Conservation (phyloP, 306 rosid genomes). For the Quercus parvula region DNA sequence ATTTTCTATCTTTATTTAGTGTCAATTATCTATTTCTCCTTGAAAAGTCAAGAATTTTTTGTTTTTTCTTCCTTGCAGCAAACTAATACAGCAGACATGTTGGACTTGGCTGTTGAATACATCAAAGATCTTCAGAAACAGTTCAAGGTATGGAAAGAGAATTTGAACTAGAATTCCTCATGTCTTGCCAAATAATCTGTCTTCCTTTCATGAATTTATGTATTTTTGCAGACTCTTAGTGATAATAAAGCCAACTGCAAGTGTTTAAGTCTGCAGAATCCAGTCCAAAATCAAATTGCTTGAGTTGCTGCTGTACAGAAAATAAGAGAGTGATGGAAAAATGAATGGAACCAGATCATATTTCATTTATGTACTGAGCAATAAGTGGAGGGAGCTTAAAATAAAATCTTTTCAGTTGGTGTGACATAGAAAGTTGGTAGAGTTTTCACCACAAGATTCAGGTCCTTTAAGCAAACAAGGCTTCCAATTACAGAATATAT, state of each 20-base stretch:
- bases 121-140: conserved; percentile 92
- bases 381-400: conserved; percentile 29
- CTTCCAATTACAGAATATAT: conserved; percentile 21
- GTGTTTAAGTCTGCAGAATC: conserved; percentile 52
- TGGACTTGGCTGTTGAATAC: conserved; percentile 90
- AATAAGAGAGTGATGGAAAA: conserved; percentile 28
- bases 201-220: background rate
- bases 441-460: conserved; percentile 12
- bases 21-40: background rate
- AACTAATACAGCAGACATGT: conserved; percentile 98
- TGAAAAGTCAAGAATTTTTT: conserved; percentile 15
- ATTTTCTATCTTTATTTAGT: background rate
- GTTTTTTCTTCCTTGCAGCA: conserved; percentile 52
- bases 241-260: conserved; percentile 73
- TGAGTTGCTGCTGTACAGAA: conserved; percentile 35
- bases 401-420: conserved; percentile 8
- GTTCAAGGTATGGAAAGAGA: conserved; percentile 52
- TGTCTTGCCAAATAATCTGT: background rate
- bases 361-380: conserved; percentile 18
- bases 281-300: conserved; percentile 41
- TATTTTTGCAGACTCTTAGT: conserved; percentile 54
- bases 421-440: conserved; percentile 24
- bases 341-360: conserved; percentile 19
- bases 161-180: conserved; percentile 1
- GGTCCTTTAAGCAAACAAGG: conserved; percentile 28